Evolutionary conservation across 2,329 filamentous ascomycete species (phyloP).

Genomic region (Aspergillus amoenus): DNA sequence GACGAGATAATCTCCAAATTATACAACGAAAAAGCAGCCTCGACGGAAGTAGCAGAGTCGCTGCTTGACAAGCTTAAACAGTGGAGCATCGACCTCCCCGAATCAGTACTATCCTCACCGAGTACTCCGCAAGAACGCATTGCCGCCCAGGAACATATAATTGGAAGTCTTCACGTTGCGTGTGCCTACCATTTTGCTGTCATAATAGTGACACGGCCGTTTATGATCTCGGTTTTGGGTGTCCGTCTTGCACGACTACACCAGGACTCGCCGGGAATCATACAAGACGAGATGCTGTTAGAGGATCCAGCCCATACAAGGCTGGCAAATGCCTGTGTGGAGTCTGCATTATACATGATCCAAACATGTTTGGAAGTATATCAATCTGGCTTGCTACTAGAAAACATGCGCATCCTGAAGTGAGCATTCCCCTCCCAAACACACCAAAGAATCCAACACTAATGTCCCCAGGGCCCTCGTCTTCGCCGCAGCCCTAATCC

Average conservation of each 20-base stretch:
- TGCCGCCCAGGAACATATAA: slow-evolving; percentile 35
- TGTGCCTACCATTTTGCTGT: slow-evolving; percentile 61
- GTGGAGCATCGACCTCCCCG: slow-evolving; percentile 49
- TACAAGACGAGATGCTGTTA: slow-evolving; percentile 13
- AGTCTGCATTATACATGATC: slow-evolving; percentile 56
- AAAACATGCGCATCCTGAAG: slow-evolving; percentile 62
- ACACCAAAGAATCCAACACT: not conserved
- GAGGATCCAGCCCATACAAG: slow-evolving; percentile 32
- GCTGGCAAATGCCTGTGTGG: slow-evolving; percentile 55
- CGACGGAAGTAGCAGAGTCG: slow-evolving; percentile 37
- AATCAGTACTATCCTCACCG: slow-evolving; percentile 26
- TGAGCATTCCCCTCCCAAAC: slow-evolving; percentile 29
- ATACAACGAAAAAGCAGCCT: slow-evolving; percentile 41
- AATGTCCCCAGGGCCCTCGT: slow-evolving; percentile 47
- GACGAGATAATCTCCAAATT: slow-evolving; percentile 46
- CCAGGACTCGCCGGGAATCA: slow-evolving; percentile 23
- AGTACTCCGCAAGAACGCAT: slow-evolving; percentile 18
- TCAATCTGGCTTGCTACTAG: slow-evolving; percentile 46
- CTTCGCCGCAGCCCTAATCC: slow-evolving; percentile 57
- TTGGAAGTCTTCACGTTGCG: slow-evolving; percentile 56
- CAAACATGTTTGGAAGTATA: slow-evolving; percentile 54
- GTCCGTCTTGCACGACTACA: slow-evolving; percentile 32
- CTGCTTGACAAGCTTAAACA: slow-evolving; percentile 45
- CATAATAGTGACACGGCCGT: slow-evolving; percentile 56
- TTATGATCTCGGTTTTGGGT: slow-evolving; percentile 53